Evolutionary conservation across 2,329 filamentous ascomycete genomes (phyloP), one percentile per base, ranked within the genome.

Genomic region (Alternaria sp.): DNA sequence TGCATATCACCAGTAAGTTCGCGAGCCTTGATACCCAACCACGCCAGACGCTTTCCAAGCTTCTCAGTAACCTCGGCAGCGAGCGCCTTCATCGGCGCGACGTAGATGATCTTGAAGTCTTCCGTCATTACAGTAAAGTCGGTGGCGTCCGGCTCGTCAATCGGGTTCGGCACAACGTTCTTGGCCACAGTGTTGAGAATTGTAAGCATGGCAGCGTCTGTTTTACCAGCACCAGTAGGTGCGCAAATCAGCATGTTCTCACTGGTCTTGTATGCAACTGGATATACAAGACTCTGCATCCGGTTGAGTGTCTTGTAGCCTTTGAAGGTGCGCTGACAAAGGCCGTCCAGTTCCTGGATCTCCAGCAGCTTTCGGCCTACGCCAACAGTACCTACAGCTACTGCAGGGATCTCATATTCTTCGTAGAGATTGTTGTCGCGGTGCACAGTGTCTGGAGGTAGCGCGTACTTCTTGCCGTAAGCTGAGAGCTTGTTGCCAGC

Each of bases 201-300:
- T 0, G 96, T 95, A 68, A 99, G 85, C 94, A 99, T 96, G 8
- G 95, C 96, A 30, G 94, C 95, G 80, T 99, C 95, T 1, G 95
- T 99, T 85, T 99, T 99, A 88, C 95, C 95, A 62, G 94, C 94
- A 87, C 95, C 95, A 54, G 95, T 99, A 5, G 95, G 95, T 22
- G 95, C 95, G 79, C 95, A 99, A 61, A 99, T 96, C 52, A 99
- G 87, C 94, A 99, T 97, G 69, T 99, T 99, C 80, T 99, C 95
- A 73, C 89, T 97, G 2, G 93, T 97, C 76, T 90, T 92, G 81
- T 99, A 98, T 0, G 94, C 95, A 5, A 99, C 92, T 1, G 93
- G 93, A 72, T 97, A 97, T 0, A 98, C 92, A 48, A 99, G 84
- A 76, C 94, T 98, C 81, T 99, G 95, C 96, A 99, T 99, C 28